Conservation (phyloP, 2,329 filamentous ascomycete genomes). For the Neoarthrinium moseri region DNA sequence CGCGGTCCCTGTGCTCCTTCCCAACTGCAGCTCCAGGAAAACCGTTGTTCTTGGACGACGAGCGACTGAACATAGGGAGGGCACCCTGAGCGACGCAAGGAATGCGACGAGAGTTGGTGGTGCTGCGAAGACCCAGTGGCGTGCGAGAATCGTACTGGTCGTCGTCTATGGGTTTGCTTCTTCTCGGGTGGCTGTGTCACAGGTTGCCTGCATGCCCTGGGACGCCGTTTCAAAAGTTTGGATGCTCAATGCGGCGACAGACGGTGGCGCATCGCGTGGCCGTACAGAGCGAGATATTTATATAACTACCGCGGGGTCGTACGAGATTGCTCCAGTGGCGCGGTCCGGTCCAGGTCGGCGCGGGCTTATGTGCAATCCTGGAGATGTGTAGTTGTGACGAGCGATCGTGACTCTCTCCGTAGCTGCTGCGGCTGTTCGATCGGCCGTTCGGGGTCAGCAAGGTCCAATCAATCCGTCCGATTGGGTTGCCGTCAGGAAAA, state of each 20-base stretch:
- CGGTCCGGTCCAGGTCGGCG: not conserved
- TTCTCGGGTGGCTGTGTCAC: constrained; percentile 7
- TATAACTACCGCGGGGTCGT: not conserved
- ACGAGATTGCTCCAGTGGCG: constrained; percentile 8
- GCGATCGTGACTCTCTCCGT: not conserved
- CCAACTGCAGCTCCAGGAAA: constrained; percentile 17
- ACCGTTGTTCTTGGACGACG: constrained; percentile 36
- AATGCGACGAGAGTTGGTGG: constrained; percentile 5
- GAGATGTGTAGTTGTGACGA: not conserved
- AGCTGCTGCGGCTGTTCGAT: not conserved
- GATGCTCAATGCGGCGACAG: constrained; percentile 4
- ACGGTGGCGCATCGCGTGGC: constrained; percentile 6
- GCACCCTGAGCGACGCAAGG: constrained; percentile 11
- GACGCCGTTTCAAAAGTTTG: constrained; percentile 5
- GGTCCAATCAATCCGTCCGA: constrained; percentile 7
- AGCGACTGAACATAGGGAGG: constrained; percentile 45
- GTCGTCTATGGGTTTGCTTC: constrained; percentile 3
- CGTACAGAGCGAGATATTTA: not conserved
- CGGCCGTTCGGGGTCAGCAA: not conserved
- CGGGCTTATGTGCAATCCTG: not conserved
- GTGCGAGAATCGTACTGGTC: not conserved
- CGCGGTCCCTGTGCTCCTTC: constrained; percentile 38
- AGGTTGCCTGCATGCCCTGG: constrained; percentile 6
- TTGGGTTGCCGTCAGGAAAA: not conserved
- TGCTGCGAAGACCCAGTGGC: not conserved